Base-by-base conservation (phyloP, 139 green algal species). In the Micractinium conductrix region DNA sequence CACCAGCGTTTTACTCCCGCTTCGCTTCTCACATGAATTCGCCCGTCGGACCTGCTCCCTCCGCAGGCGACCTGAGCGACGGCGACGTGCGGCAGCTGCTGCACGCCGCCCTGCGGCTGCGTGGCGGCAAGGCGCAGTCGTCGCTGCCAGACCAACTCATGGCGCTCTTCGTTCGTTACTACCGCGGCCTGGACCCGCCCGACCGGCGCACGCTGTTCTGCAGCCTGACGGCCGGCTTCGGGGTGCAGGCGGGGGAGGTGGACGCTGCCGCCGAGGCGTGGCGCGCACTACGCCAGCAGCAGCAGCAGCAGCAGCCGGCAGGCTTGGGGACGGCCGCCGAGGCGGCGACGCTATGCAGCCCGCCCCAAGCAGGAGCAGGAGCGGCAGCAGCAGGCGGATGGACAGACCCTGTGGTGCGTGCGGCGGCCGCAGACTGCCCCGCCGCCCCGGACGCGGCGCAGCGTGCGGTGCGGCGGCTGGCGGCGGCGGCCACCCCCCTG, bases 401-500 rank as follows among this genome's bases (percentile, higher is more conserved):
- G 53, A 21, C 53, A 22, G 53, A 21, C 48, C 12, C 48, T 22
- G 48, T 14, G 53, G 53, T 22, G 53, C n/a, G n/a, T n/a, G 30
- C 14, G 33, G 19, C 44, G 16, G 60, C 43, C 22, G 24, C 28
- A 12, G 33, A 30, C 68, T 44, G 35, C 38, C 21, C 8, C 33
- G 43, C 40, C 30, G 65, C 42, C 30, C 45, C 50, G 1, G 81
- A 88, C 2, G 28, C 35, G 38, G 14, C 78, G 35, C 1, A 81
- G 43, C 55, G 74, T 3, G 62, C 89, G 28, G 85, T 92, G 53
- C 74, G 58, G 16, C 70, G 62, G n/a, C 83, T 95, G 60, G 55
- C 69, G 19, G 65, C 87, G 22, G 89, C 90, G 17, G 63, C 74
- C 43, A 84, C 73, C n/a, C 94, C 94, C 12, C 78, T 94, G 62